A percentile compares a stretch with the other conserved stretches of the same genome.
phyloP scores from a whole-genome alignment of 2,329 filamentous ascomycete genomes.

The Mariannaea sp. region DNA sequence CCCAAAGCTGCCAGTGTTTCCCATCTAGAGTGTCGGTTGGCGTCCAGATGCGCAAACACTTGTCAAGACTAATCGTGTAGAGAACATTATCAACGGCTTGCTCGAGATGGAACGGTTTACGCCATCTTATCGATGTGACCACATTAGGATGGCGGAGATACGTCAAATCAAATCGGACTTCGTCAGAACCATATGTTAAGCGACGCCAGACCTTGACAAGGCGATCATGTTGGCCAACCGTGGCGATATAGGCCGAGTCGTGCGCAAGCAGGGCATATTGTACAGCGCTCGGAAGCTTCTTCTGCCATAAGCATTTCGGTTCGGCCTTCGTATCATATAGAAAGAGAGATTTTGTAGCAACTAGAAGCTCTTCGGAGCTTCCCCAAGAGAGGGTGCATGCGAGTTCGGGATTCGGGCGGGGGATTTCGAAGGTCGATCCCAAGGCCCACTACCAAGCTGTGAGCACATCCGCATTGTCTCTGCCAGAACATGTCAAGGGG shows the following conservation, averaged over 20 bases:
- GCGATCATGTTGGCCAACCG: constrained; percentile 75
- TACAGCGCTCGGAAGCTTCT: constrained; percentile 71
- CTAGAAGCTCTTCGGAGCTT: constrained; percentile 78
- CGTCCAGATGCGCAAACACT: constrained; percentile 81
- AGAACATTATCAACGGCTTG: constrained; percentile 84
- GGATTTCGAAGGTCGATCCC: constrained; percentile 63
- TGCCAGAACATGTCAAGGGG: constrained; percentile 1
- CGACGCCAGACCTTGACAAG: constrained; percentile 93
- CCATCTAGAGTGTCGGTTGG: constrained; percentile 72
- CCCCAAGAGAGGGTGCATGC: constrained; percentile 78
- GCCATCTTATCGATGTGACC: constrained; percentile 88
- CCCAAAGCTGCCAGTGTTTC: constrained; percentile 79
- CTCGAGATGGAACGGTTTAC: constrained; percentile 74
- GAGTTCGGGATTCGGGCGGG: constrained; percentile 41
- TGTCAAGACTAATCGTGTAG: constrained; percentile 86
- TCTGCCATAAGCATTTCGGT: constrained; percentile 71
- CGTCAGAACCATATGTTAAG: constrained; percentile 79
- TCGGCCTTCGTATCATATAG: constrained; percentile 64
- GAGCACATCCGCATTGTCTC: constrained; percentile 23
- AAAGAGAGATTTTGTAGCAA: constrained; percentile 71
- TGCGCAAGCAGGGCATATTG: constrained; percentile 81
- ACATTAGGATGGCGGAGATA: constrained; percentile 84
- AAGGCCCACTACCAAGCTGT: constrained; percentile 60
- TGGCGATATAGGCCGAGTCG: constrained; percentile 86
- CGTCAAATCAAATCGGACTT: constrained; percentile 85